Base-by-base conservation (phyloP, 805 yeast species). In the Starmerella geochares region DNA sequence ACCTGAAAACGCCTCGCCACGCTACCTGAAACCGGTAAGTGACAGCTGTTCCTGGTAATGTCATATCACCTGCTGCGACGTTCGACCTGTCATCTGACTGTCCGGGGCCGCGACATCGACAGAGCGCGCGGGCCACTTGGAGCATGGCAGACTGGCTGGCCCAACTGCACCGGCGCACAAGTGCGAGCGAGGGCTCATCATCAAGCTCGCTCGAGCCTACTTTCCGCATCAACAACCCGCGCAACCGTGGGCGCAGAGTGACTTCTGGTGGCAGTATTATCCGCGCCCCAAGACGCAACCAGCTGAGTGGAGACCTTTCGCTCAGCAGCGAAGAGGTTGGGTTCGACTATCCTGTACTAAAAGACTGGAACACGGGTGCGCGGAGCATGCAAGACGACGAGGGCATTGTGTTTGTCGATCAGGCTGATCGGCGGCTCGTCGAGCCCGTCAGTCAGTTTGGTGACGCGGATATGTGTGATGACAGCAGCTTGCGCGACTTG, bases 211-310 rank as follows among this genome's bases (percentile, higher is more conserved):
- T 40, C 24, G 44, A 40, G 44, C 44, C 44, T 11, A 40, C 44
- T 10, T 40, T 40, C 44, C 32, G 44, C n/a, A 17, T 40, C 8
- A 40, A 40, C 32, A 40, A 40, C 16, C 44, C 44, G 32, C 44
- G 44, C 24, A 40, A 40, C 33, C 35, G 46, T 20, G 46, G 50
- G 10, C 37, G 43, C 7, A 27, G 54, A 3, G 52, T 52, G 14
- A 48, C 54, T 14, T 52, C 54, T 2, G 48, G 47, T 7, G 54
- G 54, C 19, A 52, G 54, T 39, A 28, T 52, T 5, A 21, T 52
- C 9, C 44, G 50, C 9, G 24, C 29, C 7, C 27, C 36, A 20
- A 45, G 32, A 25, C 46, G 49, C 23, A 42, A 21, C 19, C 31
- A n/a, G 5, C 11, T 45, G 14, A 49, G 46, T 24, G 52, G 48